Percentiles rank a stretch among this genome's conserved stretches.
Evolutionary conservation across 352 stramenopile species (phyloP).

Genomic region (Phytophthora kernoviae): DNA sequence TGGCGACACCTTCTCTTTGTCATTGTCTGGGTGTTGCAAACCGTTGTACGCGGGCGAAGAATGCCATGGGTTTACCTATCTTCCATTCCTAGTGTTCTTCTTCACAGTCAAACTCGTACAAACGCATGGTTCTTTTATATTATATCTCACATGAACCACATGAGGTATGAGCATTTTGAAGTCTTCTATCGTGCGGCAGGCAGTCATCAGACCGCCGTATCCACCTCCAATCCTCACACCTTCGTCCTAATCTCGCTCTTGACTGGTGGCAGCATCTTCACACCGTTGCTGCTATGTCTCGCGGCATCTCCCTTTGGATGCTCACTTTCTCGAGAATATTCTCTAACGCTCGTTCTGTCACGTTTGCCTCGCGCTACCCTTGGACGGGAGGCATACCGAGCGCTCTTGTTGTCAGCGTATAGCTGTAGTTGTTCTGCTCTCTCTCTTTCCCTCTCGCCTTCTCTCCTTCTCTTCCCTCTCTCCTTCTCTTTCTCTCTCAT

Average conservation of each 20-base stretch:
- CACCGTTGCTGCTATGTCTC: conserved; percentile 30
- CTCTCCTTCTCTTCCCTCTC: not conserved
- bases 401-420: conserved; percentile 6
- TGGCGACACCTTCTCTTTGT: too few species aligned
- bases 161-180: conserved; percentile 7
- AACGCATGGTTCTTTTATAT: not conserved
- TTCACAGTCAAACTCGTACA: too few species aligned
- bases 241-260: conserved; percentile 17
- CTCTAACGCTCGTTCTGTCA: conserved; percentile 19
- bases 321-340: conserved; percentile 20
- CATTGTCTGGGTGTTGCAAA: too few species aligned
- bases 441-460: conserved; percentile 4
- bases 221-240: conserved; percentile 15
- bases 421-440: conserved; percentile 3
- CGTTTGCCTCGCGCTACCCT: conserved; percentile 36
- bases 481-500: conserved; percentile 1
- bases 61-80: too few species aligned
- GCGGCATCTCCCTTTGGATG: conserved; percentile 28
- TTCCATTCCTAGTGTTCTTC: too few species aligned
- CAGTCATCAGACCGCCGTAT: conserved; percentile 4
- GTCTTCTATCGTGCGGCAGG: conserved; percentile 28
- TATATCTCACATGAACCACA: conserved; percentile 10
- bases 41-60: too few species aligned
- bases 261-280: conserved; percentile 31
- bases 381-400: conserved; percentile 34